Evolutionary conservation across 1,139 yeast species (phyloP).

Genomic region (Yamadazyma trypodendri): DNA sequence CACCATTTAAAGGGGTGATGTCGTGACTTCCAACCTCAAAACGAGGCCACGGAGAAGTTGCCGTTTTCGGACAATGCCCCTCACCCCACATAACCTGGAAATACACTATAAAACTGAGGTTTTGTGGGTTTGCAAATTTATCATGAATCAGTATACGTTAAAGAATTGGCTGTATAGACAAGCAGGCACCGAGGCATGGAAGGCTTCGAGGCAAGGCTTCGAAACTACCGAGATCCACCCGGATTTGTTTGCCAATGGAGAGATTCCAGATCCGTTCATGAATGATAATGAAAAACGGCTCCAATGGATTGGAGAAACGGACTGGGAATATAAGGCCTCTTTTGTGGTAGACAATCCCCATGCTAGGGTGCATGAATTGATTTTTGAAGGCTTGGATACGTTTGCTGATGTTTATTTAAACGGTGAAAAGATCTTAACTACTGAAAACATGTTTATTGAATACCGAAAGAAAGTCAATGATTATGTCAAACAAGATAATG

Average conservation of each 20-base stretch:
- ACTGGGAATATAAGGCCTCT: slow-evolving; percentile 37
- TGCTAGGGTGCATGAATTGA: slow-evolving; percentile 22
- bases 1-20: too few relatives aligned
- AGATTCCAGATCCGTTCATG: slow-evolving; percentile 44
- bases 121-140: too few relatives aligned
- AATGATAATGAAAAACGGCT: slow-evolving; percentile 38
- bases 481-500: slow-evolving; percentile 14
- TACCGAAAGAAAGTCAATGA: slow-evolving; percentile 17
- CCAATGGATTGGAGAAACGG: slow-evolving; percentile 48
- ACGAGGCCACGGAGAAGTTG: neutral
- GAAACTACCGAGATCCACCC: slow-evolving; percentile 30
- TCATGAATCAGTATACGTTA: slow-evolving; percentile 4
- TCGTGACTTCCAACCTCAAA: too few relatives aligned
- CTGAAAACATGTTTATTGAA: slow-evolving; percentile 40
- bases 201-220: slow-evolving; percentile 10
- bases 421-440: slow-evolving; percentile 25
- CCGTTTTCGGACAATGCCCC: slow-evolving; percentile 1
- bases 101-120: too few relatives aligned
- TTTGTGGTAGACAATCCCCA: slow-evolving; percentile 14
- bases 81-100: neutral
- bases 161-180: slow-evolving; percentile 13
- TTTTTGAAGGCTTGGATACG: slow-evolving; percentile 47
- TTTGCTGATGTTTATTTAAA: slow-evolving; percentile 39
- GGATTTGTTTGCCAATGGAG: slow-evolving; percentile 33
- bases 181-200: slow-evolving; percentile 11